Percentiles rank a stretch among this genome's conserved stretches.
Evolutionary conservation across 2,329 filamentous ascomycete species (phyloP).

Genomic region (Epichloe bromicola): DNA sequence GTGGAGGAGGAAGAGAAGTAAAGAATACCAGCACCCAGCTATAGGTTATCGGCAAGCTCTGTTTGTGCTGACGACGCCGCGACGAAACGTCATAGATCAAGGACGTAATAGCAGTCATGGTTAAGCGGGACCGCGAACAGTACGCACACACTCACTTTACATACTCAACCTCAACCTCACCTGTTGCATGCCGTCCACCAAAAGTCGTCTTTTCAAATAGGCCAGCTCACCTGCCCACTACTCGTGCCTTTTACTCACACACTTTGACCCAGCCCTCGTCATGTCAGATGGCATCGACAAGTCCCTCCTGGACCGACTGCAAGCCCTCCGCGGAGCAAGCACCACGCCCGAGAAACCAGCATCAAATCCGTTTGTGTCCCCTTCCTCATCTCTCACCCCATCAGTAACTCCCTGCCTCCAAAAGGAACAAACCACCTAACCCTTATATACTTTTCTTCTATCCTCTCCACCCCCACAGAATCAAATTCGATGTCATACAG

Average conservation of each 20-base stretch:
- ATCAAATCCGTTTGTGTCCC: background rate
- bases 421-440: background rate
- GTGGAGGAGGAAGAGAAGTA: no score
- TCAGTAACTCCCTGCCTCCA: slow-evolving; percentile 6
- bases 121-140: no score
- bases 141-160: no score
- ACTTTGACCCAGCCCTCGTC: background rate
- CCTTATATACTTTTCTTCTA: background rate
- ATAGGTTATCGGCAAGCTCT: no score
- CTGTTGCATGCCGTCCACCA: no score
- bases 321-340: slow-evolving; percentile 30
- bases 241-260: background rate
- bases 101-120: no score
- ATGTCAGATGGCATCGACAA: slow-evolving; percentile 29
- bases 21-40: no score
- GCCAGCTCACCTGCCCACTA: no score
- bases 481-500: slow-evolving; percentile 27
- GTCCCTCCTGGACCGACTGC: slow-evolving; percentile 39
- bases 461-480: slow-evolving; percentile 6
- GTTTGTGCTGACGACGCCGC: no score
- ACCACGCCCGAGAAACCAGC: slow-evolving; percentile 17
- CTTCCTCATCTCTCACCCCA: background rate
- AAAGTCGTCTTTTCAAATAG: no score
- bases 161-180: no score
- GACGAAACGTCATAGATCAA: no score